Evolutionary conservation across 495 filamentous ascomycete species (phyloP).

Genomic region (Lineolata rhizophorae): DNA sequence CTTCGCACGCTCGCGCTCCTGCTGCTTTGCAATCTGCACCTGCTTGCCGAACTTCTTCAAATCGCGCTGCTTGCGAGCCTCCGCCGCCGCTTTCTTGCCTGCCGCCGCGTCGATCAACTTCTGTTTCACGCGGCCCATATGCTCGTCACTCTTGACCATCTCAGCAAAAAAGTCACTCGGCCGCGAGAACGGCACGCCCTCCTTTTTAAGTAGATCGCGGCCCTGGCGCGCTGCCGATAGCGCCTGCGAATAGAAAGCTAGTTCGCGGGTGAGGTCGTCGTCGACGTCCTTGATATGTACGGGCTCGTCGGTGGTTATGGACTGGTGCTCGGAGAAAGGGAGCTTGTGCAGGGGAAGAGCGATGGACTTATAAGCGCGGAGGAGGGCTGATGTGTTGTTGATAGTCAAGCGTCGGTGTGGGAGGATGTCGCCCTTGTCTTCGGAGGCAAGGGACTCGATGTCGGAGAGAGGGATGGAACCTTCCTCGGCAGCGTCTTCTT

Average conservation of each 20-base stretch:
- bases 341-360: constrained; percentile 33
- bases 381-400: constrained; percentile 79
- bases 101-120: constrained; percentile 86
- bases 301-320: constrained; percentile 28
- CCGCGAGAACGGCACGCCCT: constrained; percentile 64
- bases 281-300: constrained; percentile 44
- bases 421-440: constrained; percentile 65
- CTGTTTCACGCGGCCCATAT: constrained; percentile 88
- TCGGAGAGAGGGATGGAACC: constrained; percentile 71
- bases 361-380: constrained; percentile 48
- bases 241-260: constrained; percentile 84
- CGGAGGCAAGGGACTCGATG: constrained; percentile 49
- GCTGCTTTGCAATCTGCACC: constrained; percentile 88
- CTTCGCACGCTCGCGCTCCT: constrained; percentile 81
- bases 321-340: constrained; percentile 44
- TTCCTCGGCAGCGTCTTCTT: constrained; percentile 25
- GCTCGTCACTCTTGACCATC: constrained; percentile 96
- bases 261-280: constrained; percentile 74
- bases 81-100: constrained; percentile 71
- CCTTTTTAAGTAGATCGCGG: constrained; percentile 51
- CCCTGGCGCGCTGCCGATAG: constrained; percentile 54
- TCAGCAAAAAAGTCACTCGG: constrained; percentile 94
- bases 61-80: constrained; percentile 80
- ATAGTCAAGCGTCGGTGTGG: constrained; percentile 87
- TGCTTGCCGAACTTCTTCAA: constrained; percentile 99